Conservation (phyloP, 202 grass and related monocot genomes). For the Digitaria exilis region DNA sequence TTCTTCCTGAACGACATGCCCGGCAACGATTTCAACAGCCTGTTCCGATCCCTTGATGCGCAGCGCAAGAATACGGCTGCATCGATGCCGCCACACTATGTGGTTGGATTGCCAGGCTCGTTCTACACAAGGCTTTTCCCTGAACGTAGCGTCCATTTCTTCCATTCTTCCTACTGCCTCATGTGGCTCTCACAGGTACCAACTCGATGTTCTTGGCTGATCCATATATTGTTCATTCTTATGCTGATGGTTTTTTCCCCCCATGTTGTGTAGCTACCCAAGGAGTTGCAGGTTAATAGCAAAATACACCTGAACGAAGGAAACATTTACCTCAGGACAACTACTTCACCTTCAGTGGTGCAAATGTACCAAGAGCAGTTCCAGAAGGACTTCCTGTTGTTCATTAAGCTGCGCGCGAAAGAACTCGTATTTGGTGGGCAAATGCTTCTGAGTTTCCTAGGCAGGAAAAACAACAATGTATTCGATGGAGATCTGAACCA, state of each 20-base stretch:
- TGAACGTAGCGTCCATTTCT: conserved; percentile 35
- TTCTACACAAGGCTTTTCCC: conserved; percentile 43
- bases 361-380: conserved; percentile 43
- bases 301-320: conserved; percentile 1
- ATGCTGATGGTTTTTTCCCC: not conserved
- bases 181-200: conserved; percentile 39
- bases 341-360: not conserved
- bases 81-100: not conserved
- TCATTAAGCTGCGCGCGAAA: conserved; percentile 27
- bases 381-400: conserved; percentile 20
- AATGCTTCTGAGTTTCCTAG: conserved; percentile 32
- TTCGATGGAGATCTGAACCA: not conserved
- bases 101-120: conserved; percentile 34
- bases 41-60: not conserved
- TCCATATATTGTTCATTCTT: not conserved
- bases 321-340: conserved; percentile 32
- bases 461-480: not conserved
- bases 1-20: conserved; percentile 41
- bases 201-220: not conserved
- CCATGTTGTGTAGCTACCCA: not conserved
- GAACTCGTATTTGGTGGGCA: conserved; percentile 30
- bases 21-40: conserved; percentile 11
- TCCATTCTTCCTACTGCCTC: conserved; percentile 39
- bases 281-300: not conserved
- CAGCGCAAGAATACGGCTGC: not conserved